A percentile compares a stretch with the other conserved stretches of the same genome.
These are phyloP conservation scores for Cryptosporidium ryanae DNA, from an alignment of 169 alveolate genomes.

Conservation along the genomic window DNA sequence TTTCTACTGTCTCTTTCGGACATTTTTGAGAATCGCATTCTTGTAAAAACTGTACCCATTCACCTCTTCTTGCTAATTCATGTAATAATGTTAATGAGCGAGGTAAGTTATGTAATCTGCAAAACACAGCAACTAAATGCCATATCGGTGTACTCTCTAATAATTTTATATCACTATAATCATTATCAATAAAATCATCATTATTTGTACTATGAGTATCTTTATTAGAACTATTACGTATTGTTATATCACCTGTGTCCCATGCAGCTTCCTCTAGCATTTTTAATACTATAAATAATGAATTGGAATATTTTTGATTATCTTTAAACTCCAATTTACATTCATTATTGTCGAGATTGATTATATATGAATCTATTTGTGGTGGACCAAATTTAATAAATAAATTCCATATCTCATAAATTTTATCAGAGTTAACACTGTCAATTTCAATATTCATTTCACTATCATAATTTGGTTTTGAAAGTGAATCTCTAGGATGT, in stretches of 20 bases:
- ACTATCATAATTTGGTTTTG: slow-evolving; percentile 18
- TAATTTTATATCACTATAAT: not conserved
- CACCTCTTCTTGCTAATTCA: slow-evolving; percentile 86
- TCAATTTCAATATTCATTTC: slow-evolving; percentile 35
- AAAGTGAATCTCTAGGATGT: not conserved
- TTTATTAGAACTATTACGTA: not conserved
- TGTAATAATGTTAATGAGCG: slow-evolving; percentile 85
- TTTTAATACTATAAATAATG: slow-evolving; percentile 33
- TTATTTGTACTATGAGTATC: slow-evolving; percentile 42
- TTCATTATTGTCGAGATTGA: slow-evolving; percentile 1
- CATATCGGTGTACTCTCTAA: slow-evolving; percentile 78
- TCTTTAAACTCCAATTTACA: slow-evolving; percentile 10
- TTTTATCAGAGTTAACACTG: slow-evolving; percentile 8
- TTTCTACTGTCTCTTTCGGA: slow-evolving; percentile 83
- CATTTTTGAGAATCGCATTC: slow-evolving; percentile 87
- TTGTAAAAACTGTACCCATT: slow-evolving; percentile 85
- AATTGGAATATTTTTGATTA: slow-evolving; percentile 35
- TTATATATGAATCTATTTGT: slow-evolving; percentile 23
- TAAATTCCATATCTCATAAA: slow-evolving; percentile 44
- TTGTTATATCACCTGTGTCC: slow-evolving; percentile 76
- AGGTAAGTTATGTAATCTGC: slow-evolving; percentile 82
- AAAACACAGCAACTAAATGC: slow-evolving; percentile 83
- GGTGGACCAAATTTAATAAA: slow-evolving; percentile 60
- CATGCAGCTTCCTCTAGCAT: slow-evolving; percentile 85
- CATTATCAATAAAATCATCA: not conserved